Percentiles rank a stretch among this genome's conserved stretches.
Evolutionary conservation across 1,284 basidiomycete species (phyloP).

Genomic region (Wolfiporia cocos): DNA sequence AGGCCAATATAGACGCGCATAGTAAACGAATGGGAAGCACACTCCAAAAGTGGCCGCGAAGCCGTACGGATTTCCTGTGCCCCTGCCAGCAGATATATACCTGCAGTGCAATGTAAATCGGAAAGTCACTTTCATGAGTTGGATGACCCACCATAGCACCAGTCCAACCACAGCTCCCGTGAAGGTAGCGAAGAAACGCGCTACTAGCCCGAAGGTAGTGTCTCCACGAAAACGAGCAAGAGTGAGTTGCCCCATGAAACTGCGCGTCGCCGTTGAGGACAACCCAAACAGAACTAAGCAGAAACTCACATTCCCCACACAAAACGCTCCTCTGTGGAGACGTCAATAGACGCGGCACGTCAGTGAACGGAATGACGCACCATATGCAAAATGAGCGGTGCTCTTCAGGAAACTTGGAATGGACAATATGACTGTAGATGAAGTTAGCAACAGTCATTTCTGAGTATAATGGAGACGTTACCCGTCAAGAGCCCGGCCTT

Average conservation of each 20-base stretch:
- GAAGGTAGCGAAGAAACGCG: slow-evolving; percentile 64
- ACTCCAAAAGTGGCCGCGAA: slow-evolving; percentile 67
- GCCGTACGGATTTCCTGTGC: slow-evolving; percentile 68
- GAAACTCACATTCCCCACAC: slow-evolving; percentile 31
- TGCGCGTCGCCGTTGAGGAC: slow-evolving; percentile 17
- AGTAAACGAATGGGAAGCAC: slow-evolving; percentile 67
- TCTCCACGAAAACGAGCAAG: slow-evolving; percentile 71
- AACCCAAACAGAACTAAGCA: neutral
- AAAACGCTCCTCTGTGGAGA: slow-evolving; percentile 23
- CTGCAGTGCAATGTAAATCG: slow-evolving; percentile 26
- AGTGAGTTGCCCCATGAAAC: slow-evolving; percentile 70
- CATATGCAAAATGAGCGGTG: slow-evolving; percentile 53
- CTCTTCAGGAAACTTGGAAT: slow-evolving; percentile 54
- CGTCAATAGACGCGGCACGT: neutral
- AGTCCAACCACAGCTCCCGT: slow-evolving; percentile 66
- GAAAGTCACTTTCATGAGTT: too few species aligned
- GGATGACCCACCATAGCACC: slow-evolving; percentile 66
- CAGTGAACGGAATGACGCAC: slow-evolving; percentile 37
- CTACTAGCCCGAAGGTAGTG: slow-evolving; percentile 63
- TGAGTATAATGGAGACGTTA: slow-evolving; percentile 16
- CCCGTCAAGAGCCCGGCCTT: slow-evolving; percentile 74
- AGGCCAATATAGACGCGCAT: slow-evolving; percentile 69
- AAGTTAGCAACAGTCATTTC: neutral
- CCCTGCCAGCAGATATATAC: slow-evolving; percentile 69
- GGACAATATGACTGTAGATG: slow-evolving; percentile 43